Percentiles rank a stretch among this genome's conserved stretches.
Conservation (phyloP, 495 filamentous ascomycete species). For the Talaromyces stipitatus region DNA sequence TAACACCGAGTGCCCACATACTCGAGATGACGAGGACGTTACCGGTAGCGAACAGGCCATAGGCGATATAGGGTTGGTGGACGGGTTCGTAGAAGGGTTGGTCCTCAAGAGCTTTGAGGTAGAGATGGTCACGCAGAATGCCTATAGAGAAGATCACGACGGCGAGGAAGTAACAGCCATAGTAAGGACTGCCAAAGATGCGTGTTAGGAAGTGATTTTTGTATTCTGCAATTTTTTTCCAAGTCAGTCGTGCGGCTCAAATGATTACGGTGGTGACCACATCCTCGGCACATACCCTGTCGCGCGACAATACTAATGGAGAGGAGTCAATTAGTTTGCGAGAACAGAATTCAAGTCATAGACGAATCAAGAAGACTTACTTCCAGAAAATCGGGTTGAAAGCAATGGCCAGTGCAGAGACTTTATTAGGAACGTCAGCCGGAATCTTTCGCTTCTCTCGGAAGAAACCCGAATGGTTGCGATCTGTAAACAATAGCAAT, state of each 20-base stretch:
- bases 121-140: constrained; percentile 73
- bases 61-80: constrained; percentile 70
- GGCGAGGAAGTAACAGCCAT: constrained; percentile 86
- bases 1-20: constrained; percentile 91
- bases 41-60: constrained; percentile 60
- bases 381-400: constrained; percentile 55
- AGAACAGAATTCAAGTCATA: not conserved
- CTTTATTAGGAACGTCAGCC: constrained; percentile 16
- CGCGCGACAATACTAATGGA: constrained; percentile 36
- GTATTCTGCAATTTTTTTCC: constrained; percentile 58
- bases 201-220: constrained; percentile 80
- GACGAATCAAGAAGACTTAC: constrained; percentile 25
- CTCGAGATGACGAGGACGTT: constrained; percentile 80
- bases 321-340: constrained; percentile 12
- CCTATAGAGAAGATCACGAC: constrained; percentile 84
- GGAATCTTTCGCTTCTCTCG: not conserved
- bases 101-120: constrained; percentile 32
- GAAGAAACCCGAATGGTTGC: not conserved
- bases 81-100: constrained; percentile 37
- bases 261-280: not conserved
- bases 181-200: constrained; percentile 73
- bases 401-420: constrained; percentile 40
- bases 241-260: not conserved
- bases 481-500: not conserved
- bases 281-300: constrained; percentile 22